Evolutionary conservation across 78 protist genomes (phyloP), one percentile per base, ranked within the genome.

Genomic region (Bigelowiella natans): DNA sequence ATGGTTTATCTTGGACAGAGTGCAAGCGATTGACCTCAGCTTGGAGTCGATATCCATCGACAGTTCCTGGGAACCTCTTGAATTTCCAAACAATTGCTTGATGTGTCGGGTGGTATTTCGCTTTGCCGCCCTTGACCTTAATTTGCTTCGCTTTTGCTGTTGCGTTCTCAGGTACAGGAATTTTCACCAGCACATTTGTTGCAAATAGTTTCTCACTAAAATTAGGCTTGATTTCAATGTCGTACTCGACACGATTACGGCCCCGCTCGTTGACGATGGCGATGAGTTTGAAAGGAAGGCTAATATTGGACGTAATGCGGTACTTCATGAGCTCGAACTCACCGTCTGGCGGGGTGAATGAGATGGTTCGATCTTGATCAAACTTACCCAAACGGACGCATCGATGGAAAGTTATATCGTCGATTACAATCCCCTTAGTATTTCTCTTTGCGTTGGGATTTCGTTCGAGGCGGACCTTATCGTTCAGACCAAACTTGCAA

Each of bases 311-410:
- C 0, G 97, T 93, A 7, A 95, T 92, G 82, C 99, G 97, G 91
- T 97, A 96, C 91, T 86, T 88, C 99, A 98, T 98, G 84, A 98
- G 93, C 91, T 96, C 98, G 89, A 98, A 98, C 83, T 96, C 97
- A 37, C 99, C 99, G 39, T 98, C 99, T 11, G 99, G 99, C n/a
- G 99, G 99, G 51, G 96, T 86, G 93, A 98, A 97, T 31, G 94
- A 89, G 39, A 97, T 95, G 40, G 97, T 91, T 29, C 97, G 93
- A 88, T 96, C 97, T 1, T 82, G 91, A n/a, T 95, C 97, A 83
- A 95, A 97, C 40, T 91, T 89, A 37, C 96, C 96, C 26, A 98
- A 92, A 0, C 94, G 73, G 26, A 98, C 99, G 40, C 98, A 97
- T 89, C 95, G 97, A 92, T 98, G 99, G 96, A 98, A 97, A 0